Evolutionary conservation across 805 yeast species (phyloP), one percentile per base, ranked within the genome.

Genomic region (Diddensiella santjacobensis): DNA sequence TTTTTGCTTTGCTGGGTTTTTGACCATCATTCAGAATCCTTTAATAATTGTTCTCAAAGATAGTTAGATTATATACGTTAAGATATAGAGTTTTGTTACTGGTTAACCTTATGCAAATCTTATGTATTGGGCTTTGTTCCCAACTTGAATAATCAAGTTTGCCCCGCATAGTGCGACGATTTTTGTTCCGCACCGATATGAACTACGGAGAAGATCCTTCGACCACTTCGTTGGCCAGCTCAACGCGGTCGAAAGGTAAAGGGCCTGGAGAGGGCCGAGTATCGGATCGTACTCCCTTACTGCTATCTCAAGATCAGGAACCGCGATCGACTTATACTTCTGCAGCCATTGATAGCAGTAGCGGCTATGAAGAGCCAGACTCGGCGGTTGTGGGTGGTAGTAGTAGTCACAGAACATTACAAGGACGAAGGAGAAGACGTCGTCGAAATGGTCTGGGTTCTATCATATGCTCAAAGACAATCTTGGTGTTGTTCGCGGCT

Each of bases 181-280:
- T 2, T 23, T 3, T 11, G 4, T n/a, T 8, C 13, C 22, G 8
- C 19, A 18, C 15, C 40, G 19, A 17, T n/a, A 20, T 40, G 43
- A 5, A 11, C 13, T 22, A 18, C n/a, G 3, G 30, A 15, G 15
- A 10, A 39, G 26, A 10, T 40, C 15, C n/a, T 22, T 40, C 2
- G 17, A 22, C 23, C 15, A n/a, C 2, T 40, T 22, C 13, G 6
- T 3, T 22, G 20, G 20, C 17, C 26, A 22, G 19, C 24, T 22
- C 41, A 10, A 38, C 5, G 24, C 41, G 41, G 20, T 20, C 20
- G 26, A 38, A 38, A 22, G 41, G n/a, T n/a, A 13, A 38, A 22
- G 41, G 26, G 41, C 17, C 19, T n/a, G 41, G 41, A 38, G 31
- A 26, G 11, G 31, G 13, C 8, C 11, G 11, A 26, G 13, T 26